These are phyloP conservation scores for Candida pseudocylindracea DNA, from an alignment of 1,139 yeast genomes.

Conservation along the genomic window DNA sequence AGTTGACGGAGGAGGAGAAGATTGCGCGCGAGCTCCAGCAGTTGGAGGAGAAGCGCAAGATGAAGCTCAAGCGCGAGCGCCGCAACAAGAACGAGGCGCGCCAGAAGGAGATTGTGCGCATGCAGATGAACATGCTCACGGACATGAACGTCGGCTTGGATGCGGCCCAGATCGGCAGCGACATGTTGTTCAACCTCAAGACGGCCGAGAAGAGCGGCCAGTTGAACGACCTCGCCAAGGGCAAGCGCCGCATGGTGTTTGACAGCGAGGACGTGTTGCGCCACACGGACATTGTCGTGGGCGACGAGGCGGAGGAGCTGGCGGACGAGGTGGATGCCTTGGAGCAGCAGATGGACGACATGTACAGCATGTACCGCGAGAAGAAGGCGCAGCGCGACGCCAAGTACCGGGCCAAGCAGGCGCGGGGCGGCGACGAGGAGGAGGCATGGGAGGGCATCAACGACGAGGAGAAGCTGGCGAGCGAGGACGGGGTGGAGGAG, in stretches of 20 bases:
- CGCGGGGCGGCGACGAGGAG: slow-evolving; percentile 62
- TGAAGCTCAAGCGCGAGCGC: slow-evolving; percentile 28
- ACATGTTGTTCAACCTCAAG: slow-evolving; percentile 55
- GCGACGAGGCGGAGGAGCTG: slow-evolving; percentile 6
- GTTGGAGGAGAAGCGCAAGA: slow-evolving; percentile 19
- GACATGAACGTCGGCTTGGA: slow-evolving; percentile 88
- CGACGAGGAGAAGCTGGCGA: slow-evolving; percentile 15
- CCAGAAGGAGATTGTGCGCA: slow-evolving; percentile 72
- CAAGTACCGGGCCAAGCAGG: slow-evolving; percentile 53
- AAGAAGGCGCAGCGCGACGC: slow-evolving; percentile 64
- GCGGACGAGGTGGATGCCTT: slow-evolving; percentile 46
- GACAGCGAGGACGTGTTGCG: slow-evolving; percentile 26
- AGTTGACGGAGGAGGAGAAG: slow-evolving; percentile 19
- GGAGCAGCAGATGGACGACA: slow-evolving; percentile 61
- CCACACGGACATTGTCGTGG: slow-evolving; percentile 31
- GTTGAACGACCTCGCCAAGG: slow-evolving; percentile 48
- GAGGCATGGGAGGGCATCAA: slow-evolving; percentile 76
- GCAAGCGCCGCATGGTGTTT: slow-evolving; percentile 63
- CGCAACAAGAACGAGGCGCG: slow-evolving; percentile 63
- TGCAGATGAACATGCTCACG: slow-evolving; percentile 93
- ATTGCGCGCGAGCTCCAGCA: slow-evolving; percentile 63
- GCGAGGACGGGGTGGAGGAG: slow-evolving; percentile 14
- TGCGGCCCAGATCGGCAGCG: slow-evolving; percentile 54
- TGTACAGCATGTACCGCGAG: slow-evolving; percentile 60
- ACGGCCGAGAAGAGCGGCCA: slow-evolving; percentile 75